phyloP scores from a whole-genome alignment of 2,329 filamentous ascomycete species.

The Sporothrix phasma region DNA sequence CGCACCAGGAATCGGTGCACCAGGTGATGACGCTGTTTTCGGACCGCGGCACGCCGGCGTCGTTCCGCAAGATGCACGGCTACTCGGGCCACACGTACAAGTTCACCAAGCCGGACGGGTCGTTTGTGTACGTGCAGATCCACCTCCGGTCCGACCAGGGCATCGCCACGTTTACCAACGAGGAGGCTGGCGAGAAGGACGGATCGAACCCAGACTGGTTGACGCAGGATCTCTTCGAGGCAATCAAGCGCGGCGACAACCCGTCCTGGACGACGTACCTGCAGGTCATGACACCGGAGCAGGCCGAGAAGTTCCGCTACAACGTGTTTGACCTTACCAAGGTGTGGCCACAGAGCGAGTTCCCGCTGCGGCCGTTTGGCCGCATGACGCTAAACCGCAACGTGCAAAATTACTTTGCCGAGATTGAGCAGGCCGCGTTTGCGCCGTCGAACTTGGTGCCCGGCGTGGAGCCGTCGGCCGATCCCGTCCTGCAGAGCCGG shows the following conservation, averaged over 20 bases:
- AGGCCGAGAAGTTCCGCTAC: slow-evolving; percentile 50
- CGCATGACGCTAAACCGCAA: slow-evolving; percentile 56
- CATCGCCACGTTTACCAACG: slow-evolving; percentile 47
- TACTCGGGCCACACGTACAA: slow-evolving; percentile 61
- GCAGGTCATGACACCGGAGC: slow-evolving; percentile 51
- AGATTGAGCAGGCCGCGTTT: slow-evolving; percentile 60
- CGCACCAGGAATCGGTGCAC: slow-evolving; percentile 53
- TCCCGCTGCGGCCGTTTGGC: slow-evolving; percentile 52
- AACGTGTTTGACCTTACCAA: slow-evolving; percentile 63
- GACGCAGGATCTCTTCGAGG: slow-evolving; percentile 53
- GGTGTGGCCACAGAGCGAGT: slow-evolving; percentile 54
- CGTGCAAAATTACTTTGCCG: slow-evolving; percentile 56
- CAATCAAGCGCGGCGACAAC: slow-evolving; percentile 50
- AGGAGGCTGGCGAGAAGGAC: slow-evolving; percentile 44
- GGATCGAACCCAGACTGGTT: slow-evolving; percentile 52
- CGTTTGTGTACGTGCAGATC: slow-evolving; percentile 56
- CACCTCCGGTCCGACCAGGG: slow-evolving; percentile 56
- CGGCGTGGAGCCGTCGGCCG: slow-evolving; percentile 51
- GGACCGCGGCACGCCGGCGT: slow-evolving; percentile 56
- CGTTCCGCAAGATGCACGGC: slow-evolving; percentile 56
- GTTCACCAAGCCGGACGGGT: slow-evolving; percentile 54
- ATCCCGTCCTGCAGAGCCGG: slow-evolving; percentile 51
- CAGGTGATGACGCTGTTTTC: slow-evolving; percentile 57
- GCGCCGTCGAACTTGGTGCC: slow-evolving; percentile 55
- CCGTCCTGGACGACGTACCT: slow-evolving; percentile 56